phyloP scores from a whole-genome alignment of 768 basidiomycete genomes.

The Mycena sanguinolenta region DNA sequence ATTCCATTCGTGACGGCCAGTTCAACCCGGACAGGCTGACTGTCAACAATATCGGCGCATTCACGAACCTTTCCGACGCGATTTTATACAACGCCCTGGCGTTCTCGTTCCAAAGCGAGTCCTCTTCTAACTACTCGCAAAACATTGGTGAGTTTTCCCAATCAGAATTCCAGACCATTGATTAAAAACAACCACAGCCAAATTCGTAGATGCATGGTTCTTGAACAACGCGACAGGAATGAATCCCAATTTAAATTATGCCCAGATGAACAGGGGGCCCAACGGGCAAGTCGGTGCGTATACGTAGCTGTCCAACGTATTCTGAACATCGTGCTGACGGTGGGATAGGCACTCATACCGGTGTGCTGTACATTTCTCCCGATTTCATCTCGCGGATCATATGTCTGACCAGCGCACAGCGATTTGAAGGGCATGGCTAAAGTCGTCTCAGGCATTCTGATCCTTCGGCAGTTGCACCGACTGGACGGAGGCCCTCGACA shows the following conservation, averaged over 20 bases:
- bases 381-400: not conserved
- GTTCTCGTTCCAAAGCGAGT: conserved; percentile 58
- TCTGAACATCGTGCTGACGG: conserved; percentile 44
- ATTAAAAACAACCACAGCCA: conserved; percentile 44
- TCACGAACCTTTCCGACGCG: conserved; percentile 69
- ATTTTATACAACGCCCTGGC: conserved; percentile 74
- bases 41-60: conserved; percentile 68
- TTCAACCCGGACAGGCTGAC: conserved; percentile 73
- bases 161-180: not conserved
- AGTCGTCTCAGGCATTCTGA: conserved; percentile 64
- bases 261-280: conserved; percentile 62
- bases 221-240: conserved; percentile 67
- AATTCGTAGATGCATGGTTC: conserved; percentile 71
- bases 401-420: conserved; percentile 44
- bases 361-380: conserved; percentile 61
- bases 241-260: conserved; percentile 76
- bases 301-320: conserved; percentile 25
- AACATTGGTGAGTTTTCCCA: conserved; percentile 54
- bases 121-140: conserved; percentile 56
- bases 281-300: conserved; percentile 46
- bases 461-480: conserved; percentile 64
- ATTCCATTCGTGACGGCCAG: conserved; percentile 68
- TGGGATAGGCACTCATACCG: conserved; percentile 60
- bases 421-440: conserved; percentile 74
- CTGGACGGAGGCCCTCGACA: conserved; percentile 69